These are phyloP conservation scores for Leccinum uliginosum DNA, from an alignment of 768 basidiomycete species.

Conservation along the genomic window DNA sequence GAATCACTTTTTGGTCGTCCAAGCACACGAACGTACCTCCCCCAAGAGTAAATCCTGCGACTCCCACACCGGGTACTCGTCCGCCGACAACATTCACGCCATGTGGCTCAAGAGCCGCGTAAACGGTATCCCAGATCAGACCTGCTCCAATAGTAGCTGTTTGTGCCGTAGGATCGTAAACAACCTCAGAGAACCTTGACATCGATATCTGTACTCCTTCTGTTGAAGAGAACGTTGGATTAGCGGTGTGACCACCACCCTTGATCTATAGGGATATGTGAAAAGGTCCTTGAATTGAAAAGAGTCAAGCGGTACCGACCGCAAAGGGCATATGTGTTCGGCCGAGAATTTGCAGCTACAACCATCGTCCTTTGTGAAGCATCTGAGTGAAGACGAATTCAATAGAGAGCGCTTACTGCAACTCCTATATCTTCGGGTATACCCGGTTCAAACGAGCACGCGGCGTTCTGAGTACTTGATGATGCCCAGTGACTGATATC, in stretches of 20 bases:
- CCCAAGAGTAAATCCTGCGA: constrained; percentile 54
- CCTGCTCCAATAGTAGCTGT: constrained; percentile 39
- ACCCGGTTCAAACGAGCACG: constrained; percentile 58
- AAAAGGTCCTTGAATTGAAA: background rate
- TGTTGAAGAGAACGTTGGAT: constrained; percentile 57
- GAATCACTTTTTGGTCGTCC: background rate
- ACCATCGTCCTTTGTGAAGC: background rate
- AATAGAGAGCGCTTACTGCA: constrained; percentile 33
- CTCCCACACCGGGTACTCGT: constrained; percentile 52
- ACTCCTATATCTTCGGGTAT: constrained; percentile 45
- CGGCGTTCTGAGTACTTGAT: constrained; percentile 42
- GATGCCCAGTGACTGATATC: constrained; percentile 41
- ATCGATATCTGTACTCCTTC: constrained; percentile 54
- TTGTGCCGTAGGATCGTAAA: constrained; percentile 35
- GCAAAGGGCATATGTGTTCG: constrained; percentile 34
- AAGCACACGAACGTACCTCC: constrained; percentile 36
- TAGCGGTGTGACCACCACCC: constrained; percentile 54
- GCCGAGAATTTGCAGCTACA: constrained; percentile 32
- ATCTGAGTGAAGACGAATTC: background rate
- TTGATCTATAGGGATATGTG: constrained; percentile 41
- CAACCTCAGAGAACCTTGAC: constrained; percentile 40
- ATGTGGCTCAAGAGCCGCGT: constrained; percentile 41
- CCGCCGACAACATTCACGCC: constrained; percentile 54
- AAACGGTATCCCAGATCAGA: constrained; percentile 65
- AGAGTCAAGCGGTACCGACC: constrained; percentile 8